Base-by-base conservation (phyloP, 805 yeast species). In the Metschnikowia lachancei region DNA sequence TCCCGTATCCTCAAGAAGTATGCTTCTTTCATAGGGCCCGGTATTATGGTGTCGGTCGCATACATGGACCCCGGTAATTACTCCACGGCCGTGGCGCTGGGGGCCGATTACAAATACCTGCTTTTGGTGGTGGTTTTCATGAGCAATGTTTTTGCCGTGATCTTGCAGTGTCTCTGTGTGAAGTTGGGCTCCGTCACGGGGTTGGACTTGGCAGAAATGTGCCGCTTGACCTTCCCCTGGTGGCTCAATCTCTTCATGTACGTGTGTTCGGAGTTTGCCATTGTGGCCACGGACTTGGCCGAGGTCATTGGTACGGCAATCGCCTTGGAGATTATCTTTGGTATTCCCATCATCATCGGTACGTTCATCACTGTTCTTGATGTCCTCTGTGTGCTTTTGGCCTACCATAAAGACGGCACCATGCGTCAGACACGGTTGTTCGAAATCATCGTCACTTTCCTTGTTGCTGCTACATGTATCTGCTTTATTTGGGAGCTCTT, bases 1-100 rank as follows among this genome's bases (percentile, higher is more conserved):
- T 16, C 17, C 32, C 39, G 44, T 8, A 40, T 42, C 11, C 40
- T 80, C 20, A 60, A 65, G 49, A 87, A 85, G 64, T 81, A 85
- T 55, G 61, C 77, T 42, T 73, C 76, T 41, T 90, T 90, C 62
- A 71, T 89, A 16, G 96, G 96, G 0, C 96, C 96, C 0, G 96
- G 96, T 0, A 74, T 90, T 34, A 77, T 89, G 80, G 89, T 90
- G 19, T 78, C 90, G 26, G 96, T 91, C 44, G 94, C 96, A 1
- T 91, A 90, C 60, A 86, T 90, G 75, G 97, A 90, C 62, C 96
- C 97, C 1, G 97, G 97, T 36, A 90, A 90, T 65, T 90, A 88
- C 66, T 81, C 95, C 36, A 87, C 96, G 0, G 89, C 94, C 13
- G 95, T 90, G 1, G 78, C 87, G 13, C 88, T 95, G 0, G 97